Evolutionary conservation across 78 protist species (phyloP), one percentile per base, ranked within the genome.

Genomic region (Guillardia theta): DNA sequence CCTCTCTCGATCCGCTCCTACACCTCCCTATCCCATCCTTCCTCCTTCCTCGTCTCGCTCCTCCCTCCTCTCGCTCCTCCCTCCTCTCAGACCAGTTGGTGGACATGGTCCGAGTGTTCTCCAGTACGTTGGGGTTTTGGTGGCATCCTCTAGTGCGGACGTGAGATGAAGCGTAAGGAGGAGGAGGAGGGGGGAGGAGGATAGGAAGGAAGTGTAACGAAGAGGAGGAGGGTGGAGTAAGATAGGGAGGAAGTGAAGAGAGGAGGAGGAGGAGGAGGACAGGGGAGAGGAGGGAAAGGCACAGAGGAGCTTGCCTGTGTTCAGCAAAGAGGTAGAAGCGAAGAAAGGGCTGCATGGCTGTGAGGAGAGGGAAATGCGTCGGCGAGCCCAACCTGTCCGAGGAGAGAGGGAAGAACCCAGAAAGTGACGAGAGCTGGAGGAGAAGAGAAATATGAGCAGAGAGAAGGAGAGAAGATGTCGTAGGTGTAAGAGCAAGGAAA

Each of bases 71-170:
- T n/a, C n/a, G n/a, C n/a, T 15, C 58, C 58, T 50, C 58, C 10
- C 58, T 19, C 58, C 58, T 19, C 27, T 8, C 39, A 6, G 2
- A 54, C 77, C 48, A 24, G 78, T 50, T 27, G 93, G 93, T 54
- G 0, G 15, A 2, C n/a, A 50, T 54, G 19, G 93, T 54, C 37
- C 93, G 93, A 4, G 93, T 88, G 93, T 88, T 88, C 54, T 22
- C 8, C 45, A 88, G 48, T 43, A 88, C 54, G 77, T 43, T 39
- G 48, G 4, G 54, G 2, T 46, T 22, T 27, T 43, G 53, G 15
- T 39, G 4, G 43, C 12, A 64, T 33, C 78, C 78, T 33, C 6
- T 64, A 10, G 15, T 50, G 15, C 58, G 70, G 70, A 58, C 39
- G 70, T 24, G 27, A 30, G 70, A 30, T 3, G 6, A 58, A 6